These are phyloP conservation scores for Ciborinia camelliae DNA, from an alignment of 2,329 filamentous ascomycete species.

Conservation along the genomic window DNA sequence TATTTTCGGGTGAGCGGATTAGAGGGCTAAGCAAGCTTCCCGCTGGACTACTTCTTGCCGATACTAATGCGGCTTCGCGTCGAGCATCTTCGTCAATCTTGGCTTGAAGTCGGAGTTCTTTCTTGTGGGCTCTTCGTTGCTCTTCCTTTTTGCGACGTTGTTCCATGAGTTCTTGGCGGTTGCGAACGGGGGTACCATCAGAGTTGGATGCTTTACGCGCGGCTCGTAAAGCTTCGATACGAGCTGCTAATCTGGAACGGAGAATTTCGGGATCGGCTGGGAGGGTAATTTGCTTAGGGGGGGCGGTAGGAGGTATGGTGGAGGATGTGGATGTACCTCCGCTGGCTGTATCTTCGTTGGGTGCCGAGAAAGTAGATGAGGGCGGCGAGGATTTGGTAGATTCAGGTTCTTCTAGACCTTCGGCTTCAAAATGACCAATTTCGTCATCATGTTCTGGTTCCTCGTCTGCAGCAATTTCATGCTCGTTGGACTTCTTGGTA, in stretches of 20 bases:
- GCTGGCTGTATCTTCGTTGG: constrained; percentile 56
- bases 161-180: constrained; percentile 89
- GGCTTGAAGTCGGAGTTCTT: constrained; percentile 72
- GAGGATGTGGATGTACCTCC: constrained; percentile 69
- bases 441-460: constrained; percentile 33
- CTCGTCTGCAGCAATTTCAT: constrained; percentile 28
- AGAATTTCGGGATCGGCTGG: constrained; percentile 72
- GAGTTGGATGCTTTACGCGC: constrained; percentile 82
- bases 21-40: constrained; percentile 53
- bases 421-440: constrained; percentile 46
- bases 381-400: constrained; percentile 41
- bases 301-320: constrained; percentile 55
- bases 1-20: constrained; percentile 55
- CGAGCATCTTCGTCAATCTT: constrained; percentile 74
- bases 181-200: constrained; percentile 77
- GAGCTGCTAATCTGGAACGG: constrained; percentile 73
- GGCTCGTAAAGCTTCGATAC: constrained; percentile 80
- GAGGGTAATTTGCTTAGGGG: constrained; percentile 63
- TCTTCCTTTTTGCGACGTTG: constrained; percentile 82
- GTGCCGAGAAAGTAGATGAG: constrained; percentile 54
- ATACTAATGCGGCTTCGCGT: constrained; percentile 58
- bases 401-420: constrained; percentile 48
- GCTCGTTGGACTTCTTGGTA: constrained; percentile 22
- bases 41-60: constrained; percentile 57
- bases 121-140: constrained; percentile 82